phyloP scores from a whole-genome alignment of 2,329 filamentous ascomycete genomes.

The Arthrobotrys pseudoclavata region DNA sequence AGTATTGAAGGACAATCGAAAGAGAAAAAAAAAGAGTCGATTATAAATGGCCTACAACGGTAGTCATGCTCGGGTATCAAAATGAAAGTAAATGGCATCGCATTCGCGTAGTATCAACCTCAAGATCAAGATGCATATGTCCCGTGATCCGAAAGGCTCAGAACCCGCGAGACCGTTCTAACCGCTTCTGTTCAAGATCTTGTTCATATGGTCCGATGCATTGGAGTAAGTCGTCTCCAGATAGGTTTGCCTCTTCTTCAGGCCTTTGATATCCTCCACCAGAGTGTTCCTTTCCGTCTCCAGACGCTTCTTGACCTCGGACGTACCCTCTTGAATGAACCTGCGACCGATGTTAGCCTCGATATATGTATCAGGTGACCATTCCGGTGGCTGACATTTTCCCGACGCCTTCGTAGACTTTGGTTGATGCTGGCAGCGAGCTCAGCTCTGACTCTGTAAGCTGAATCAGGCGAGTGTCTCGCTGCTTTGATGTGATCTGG shows the following conservation, averaged over 20 bases:
- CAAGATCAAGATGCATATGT: constrained; percentile 15
- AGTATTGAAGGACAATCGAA: neutral
- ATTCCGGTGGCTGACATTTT: constrained; percentile 81
- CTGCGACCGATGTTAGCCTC: constrained; percentile 68
- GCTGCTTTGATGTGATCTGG: constrained; percentile 86
- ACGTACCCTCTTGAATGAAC: constrained; percentile 85
- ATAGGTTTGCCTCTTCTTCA: constrained; percentile 91
- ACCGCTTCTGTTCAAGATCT: constrained; percentile 78
- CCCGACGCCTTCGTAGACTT: constrained; percentile 92
- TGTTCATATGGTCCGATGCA: constrained; percentile 88
- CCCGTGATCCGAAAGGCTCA: constrained; percentile 10
- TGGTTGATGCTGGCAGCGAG: constrained; percentile 80
- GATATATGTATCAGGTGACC: constrained; percentile 28
- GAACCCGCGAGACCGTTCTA: constrained; percentile 53
- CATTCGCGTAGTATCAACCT: constrained; percentile 11
- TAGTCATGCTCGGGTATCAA: constrained; percentile 39
- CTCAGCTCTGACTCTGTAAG: constrained; percentile 86
- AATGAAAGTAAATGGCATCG: constrained; percentile 9
- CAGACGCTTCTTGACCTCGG: constrained; percentile 81
- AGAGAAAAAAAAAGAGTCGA: constrained; percentile 6
- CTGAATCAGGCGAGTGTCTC: constrained; percentile 88
- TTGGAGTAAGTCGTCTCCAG: constrained; percentile 96
- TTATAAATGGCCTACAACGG: constrained; percentile 47
- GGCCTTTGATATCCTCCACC: constrained; percentile 81
- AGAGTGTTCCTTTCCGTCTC: constrained; percentile 79